Evolutionary conservation across 371 early-diverging fungal genomes (phyloP).

Genomic region (Mortierella sp.): DNA sequence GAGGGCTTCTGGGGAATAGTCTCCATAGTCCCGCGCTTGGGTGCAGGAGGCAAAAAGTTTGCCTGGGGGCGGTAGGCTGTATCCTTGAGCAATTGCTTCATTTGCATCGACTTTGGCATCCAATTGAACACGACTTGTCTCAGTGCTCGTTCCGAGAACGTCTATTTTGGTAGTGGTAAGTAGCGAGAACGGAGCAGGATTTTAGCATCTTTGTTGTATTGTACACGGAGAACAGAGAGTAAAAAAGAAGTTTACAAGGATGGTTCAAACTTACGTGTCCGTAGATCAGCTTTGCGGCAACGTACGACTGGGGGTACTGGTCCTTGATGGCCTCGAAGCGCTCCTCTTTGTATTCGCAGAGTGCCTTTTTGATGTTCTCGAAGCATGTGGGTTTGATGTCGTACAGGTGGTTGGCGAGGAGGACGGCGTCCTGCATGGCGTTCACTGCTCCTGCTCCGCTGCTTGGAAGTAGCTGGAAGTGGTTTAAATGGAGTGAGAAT

Average conservation of each 20-base stretch:
- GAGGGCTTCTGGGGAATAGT: not conserved
- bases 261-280: not conserved
- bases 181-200: not conserved
- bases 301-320: not conserved
- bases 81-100: not conserved
- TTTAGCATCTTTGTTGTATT: too few relatives aligned
- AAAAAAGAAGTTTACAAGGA: too few relatives aligned
- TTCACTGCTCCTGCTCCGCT: conserved; percentile 27
- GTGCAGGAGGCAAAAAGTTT: not conserved
- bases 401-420: conserved; percentile 39
- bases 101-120: not conserved
- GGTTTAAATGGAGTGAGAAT: not conserved
- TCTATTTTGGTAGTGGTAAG: not conserved
- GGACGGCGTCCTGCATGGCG: conserved; percentile 36
- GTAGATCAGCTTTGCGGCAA: not conserved
- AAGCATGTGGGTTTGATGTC: conserved; percentile 1
- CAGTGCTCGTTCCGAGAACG: not conserved
- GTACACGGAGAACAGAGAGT: too few relatives aligned
- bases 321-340: conserved; percentile 22
- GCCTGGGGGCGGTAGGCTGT: not conserved
- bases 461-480: not conserved
- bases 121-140: not conserved
- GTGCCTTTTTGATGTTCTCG: conserved; percentile 12
- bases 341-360: conserved; percentile 23
- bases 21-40: not conserved